A percentile compares a stretch with the other conserved stretches of the same genome.
These are phyloP conservation scores for Zelonia costaricensis DNA, from an alignment of 208 protist genomes.

Conservation along the genomic window DNA sequence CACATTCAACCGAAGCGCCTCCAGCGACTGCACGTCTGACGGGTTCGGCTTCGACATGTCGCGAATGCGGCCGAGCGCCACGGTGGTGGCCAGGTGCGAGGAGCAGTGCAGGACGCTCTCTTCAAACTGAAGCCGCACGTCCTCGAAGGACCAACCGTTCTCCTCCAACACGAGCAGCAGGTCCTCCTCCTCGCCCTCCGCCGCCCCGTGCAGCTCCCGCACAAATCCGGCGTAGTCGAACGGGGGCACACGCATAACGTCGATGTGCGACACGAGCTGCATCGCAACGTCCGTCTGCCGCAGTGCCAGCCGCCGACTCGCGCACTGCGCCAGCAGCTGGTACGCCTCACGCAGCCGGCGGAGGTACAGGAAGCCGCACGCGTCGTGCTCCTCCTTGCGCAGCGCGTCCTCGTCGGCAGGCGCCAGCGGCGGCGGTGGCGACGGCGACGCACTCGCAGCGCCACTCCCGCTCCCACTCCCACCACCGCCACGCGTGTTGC, in stretches of 20 bases:
- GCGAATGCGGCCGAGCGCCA: conserved; percentile 48
- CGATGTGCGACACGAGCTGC: conserved; percentile 60
- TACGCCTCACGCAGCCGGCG: conserved; percentile 61
- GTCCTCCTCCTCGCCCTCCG: conserved; percentile 18
- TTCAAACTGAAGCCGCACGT: conserved; percentile 34
- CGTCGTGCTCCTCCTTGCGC: conserved; percentile 43
- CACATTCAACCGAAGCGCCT: conserved; percentile 76
- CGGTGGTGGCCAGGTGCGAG: conserved; percentile 49
- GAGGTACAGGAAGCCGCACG: conserved; percentile 63
- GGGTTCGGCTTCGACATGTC: conserved; percentile 41
- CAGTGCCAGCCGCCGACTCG: conserved; percentile 52
- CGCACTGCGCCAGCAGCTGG: conserved; percentile 56
- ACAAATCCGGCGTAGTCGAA: conserved; percentile 52
- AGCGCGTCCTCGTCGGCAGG: conserved; percentile 24
- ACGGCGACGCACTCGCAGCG: not conserved
- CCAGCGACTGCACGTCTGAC: conserved; percentile 55
- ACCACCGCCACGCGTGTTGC: not conserved
- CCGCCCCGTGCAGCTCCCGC: conserved; percentile 13
- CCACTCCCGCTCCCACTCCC: not conserved
- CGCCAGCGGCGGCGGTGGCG: conserved; percentile 1
- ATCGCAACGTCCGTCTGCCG: conserved; percentile 62
- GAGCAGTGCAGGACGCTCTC: conserved; percentile 43
- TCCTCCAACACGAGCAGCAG: conserved; percentile 11
- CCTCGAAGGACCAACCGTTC: conserved; percentile 19
- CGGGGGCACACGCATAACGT: conserved; percentile 49